Evolutionary conservation across 2,329 filamentous ascomycete genomes (phyloP).

Genomic region (Hypoxylon sp.): DNA sequence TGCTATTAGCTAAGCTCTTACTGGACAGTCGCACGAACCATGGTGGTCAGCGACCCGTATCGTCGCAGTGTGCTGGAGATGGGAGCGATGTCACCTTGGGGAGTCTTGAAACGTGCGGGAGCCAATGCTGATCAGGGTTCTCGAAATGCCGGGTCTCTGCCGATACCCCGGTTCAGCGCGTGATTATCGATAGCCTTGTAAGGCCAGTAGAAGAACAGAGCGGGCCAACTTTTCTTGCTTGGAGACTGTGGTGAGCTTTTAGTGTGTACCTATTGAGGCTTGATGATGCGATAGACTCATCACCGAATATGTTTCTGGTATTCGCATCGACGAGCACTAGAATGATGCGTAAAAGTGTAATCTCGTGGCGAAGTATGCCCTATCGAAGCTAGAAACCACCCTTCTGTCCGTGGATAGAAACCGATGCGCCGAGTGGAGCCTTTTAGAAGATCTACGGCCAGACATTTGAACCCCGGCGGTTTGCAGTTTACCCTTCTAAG

Average conservation of each 20-base stretch:
- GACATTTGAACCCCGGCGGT: neutral
- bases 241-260: constrained; percentile 1
- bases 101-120: constrained; percentile 17
- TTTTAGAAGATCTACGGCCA: neutral
- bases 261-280: neutral
- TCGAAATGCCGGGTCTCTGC: constrained; percentile 12
- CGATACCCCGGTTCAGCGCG: constrained; percentile 19
- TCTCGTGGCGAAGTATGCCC: neutral
- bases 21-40: constrained; percentile 7
- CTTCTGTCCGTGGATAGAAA: neutral
- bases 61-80: constrained; percentile 25
- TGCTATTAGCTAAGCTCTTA: constrained; percentile 23
- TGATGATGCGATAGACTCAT: neutral
- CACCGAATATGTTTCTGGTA: neutral
- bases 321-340: neutral
- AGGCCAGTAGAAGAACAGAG: neutral
- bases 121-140: constrained; percentile 25
- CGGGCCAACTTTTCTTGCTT: neutral
- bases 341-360: neutral
- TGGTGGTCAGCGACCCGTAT: constrained; percentile 28
- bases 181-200: constrained; percentile 2
- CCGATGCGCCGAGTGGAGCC: neutral
- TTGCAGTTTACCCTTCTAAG: neutral
- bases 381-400: neutral
- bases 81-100: constrained; percentile 32